These are phyloP conservation scores for Daldinia childiae DNA, from an alignment of 495 filamentous ascomycete genomes.

Conservation along the genomic window DNA sequence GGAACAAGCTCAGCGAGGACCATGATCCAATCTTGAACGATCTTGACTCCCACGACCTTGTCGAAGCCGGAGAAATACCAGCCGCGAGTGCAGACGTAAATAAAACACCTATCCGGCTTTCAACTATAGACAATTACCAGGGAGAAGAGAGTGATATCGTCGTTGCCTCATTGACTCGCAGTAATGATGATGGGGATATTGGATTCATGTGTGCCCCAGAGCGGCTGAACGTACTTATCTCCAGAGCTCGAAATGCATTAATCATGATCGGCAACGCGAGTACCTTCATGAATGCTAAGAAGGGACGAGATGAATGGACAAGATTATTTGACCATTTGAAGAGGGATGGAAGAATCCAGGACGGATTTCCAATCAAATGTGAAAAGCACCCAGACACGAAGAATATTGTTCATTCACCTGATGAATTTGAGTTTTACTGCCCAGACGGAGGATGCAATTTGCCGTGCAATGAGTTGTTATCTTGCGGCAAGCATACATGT, in stretches of 20 bases:
- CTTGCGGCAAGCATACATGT: conserved; percentile 71
- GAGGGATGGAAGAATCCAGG: conserved; percentile 64
- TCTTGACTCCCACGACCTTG: conserved; percentile 71
- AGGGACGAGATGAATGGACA: conserved; percentile 67
- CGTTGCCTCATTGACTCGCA: conserved; percentile 71
- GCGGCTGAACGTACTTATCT: conserved; percentile 76
- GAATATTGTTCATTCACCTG: conserved; percentile 44
- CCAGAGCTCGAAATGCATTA: conserved; percentile 71
- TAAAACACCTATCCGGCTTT: conserved; percentile 65
- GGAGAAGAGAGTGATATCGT: conserved; percentile 84
- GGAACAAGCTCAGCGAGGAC: conserved; percentile 61
- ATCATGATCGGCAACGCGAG: conserved; percentile 77
- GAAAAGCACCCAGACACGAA: conserved; percentile 66
- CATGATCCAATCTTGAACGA: conserved; percentile 71
- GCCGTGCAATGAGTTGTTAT: conserved; percentile 66
- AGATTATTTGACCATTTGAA: conserved; percentile 69
- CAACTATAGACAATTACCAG: conserved; percentile 83
- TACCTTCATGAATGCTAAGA: conserved; percentile 71
- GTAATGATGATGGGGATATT: conserved; percentile 70
- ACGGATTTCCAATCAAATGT: conserved; percentile 76
- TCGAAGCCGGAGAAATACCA: conserved; percentile 71
- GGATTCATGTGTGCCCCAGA: conserved; percentile 78
- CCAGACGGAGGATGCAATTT: conserved; percentile 79
- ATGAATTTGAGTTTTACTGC: conserved; percentile 68
- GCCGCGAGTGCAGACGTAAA: conserved; percentile 59